Base-by-base conservation (phyloP, 768 basidiomycete genomes). In the Boletus bicolor region DNA sequence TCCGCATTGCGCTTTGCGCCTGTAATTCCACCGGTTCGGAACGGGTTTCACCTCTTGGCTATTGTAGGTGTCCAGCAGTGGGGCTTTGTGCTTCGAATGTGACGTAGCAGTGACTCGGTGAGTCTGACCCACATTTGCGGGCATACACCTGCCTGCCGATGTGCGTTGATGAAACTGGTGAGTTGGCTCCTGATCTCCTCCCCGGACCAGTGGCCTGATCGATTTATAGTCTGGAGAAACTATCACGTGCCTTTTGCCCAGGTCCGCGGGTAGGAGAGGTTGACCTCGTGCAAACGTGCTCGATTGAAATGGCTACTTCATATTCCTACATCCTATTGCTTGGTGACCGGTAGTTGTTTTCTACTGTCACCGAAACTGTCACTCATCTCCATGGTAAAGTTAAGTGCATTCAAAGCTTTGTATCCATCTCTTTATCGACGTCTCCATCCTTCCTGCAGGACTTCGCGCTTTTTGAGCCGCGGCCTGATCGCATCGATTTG, bases 1-100 rank as follows among this genome's bases (percentile, higher is more conserved):
- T 64, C 59, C 65, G 53, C 66, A 19, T 66, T 68, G 55, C 41
- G 5, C 14, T 30, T 49, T 68, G 55, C 41, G 5, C 14, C 35
- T 49, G 36, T 35, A 30, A 35, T 53, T 48, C 28, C 34, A n/a
- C 43, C 41, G 49, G 30, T 51, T 51, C 38, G 17, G 55, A 43
- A 41, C 37, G 21, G 30, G 44, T 41, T 53, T 66, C 48, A n/a
- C 51, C 64, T 36, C 52, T 32, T 55, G 50, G 43, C 34, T 37
- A 35, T 49, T 42, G n/a, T 59, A 54, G 44, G 19, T 54, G 43
- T 41, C 19, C 36, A 21, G 53, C 42, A 17, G 48, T 47, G 54
- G 50, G n/a, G 38, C 19, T 51, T 42, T 37, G 44, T 44, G 41
- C 32, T 38, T 49, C 34, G 36, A 44, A 34, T 8, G 19, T 46